Evolutionary conservation across 164 flowering plant genomes (phyloP), one percentile per base, ranked within the genome.

Genomic region (Tetracentron sinense): DNA sequence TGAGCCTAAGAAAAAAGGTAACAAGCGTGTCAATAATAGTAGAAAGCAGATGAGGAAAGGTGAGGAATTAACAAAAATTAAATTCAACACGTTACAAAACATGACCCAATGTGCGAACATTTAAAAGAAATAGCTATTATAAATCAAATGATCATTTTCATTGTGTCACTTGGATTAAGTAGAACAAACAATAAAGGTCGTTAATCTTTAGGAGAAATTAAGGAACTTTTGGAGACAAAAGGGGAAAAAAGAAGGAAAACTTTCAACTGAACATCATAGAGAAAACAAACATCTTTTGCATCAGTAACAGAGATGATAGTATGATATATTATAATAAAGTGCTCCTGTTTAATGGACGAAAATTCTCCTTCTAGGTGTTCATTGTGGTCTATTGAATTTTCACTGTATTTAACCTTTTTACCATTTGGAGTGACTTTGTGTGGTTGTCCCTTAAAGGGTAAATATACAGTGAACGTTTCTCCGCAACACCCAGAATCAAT

Each of bases 1-100:
- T 93, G 94, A 72, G 84, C 94, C 98, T 93, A 62, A 16, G 28
- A 42, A 42, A n/a, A 42, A 64, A 56, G 16, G 33, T 21, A 42
- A 54, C 30, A 54, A 15, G n/a, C n/a, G n/a, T n/a, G n/a, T n/a
- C n/a, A n/a, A n/a, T n/a, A n/a, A n/a, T n/a, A n/a, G n/a, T n/a
- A n/a, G n/a, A n/a, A n/a, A n/a, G n/a, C n/a, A n/a, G n/a, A n/a
- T n/a, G n/a, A n/a, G n/a, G n/a, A n/a, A n/a, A n/a, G n/a, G n/a
- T n/a, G n/a, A n/a, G n/a, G n/a, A n/a, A n/a, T n/a, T n/a, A n/a
- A n/a, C n/a, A n/a, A n/a, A n/a, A n/a, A n/a, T n/a, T n/a, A n/a
- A n/a, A n/a, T n/a, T n/a, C n/a, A n/a, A n/a, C n/a, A n/a, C n/a
- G n/a, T n/a, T n/a, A n/a, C n/a, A n/a, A n/a, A n/a, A n/a, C n/a